Base-by-base conservation (phyloP, 805 yeast species). In the Wickerhamomyces alni region DNA sequence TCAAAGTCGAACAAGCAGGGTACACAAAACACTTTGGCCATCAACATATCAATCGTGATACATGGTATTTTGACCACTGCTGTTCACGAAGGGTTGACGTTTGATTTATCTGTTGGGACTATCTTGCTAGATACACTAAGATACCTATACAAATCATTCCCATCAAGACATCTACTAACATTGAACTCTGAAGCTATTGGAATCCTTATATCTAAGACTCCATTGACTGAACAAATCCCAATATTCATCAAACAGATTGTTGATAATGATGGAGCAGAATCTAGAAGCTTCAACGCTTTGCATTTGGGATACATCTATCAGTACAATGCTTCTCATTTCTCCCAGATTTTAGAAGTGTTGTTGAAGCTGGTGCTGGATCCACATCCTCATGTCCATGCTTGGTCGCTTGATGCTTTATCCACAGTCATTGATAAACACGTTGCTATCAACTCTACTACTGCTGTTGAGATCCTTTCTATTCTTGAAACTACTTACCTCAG, bases 311-410 rank as follows among this genome's bases (percentile, higher is more conserved):
- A 72, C 4, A 64, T 76, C 19, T 67, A 67, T 39, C 65, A 65
- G 36, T 65, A 62, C 41, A 67, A 59, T 37, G 59, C 72, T 2
- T 54, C 65, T 1, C 66, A 68, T 25, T 63, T 73, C 40, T 55
- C 62, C 35, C 54, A 73, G 4, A 72, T 82, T 4, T 66, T 72
- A 41, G 78, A 77, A 27, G 77, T 87, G 5, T 53, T 80, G 3
- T 58, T 71, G 29, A 79, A 84, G 13, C 66, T 91, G 22, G 58
- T 80, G 4, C 63, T 63, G 17, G 98, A 91, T 58, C 89, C 96
- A 0, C 91, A 89, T 55, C 96, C 96, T 0, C 64, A 76, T 1
- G 88, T 93, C 15, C 89, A 86, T 55, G 71, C 75, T 39, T 82
- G 88, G 70, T 70, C 91, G 1, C 57, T 88, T 48, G 73, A 72